These are phyloP conservation scores for Rubia balearica DNA, from an alignment of 305 asterid genomes.

Conservation along the genomic window DNA sequence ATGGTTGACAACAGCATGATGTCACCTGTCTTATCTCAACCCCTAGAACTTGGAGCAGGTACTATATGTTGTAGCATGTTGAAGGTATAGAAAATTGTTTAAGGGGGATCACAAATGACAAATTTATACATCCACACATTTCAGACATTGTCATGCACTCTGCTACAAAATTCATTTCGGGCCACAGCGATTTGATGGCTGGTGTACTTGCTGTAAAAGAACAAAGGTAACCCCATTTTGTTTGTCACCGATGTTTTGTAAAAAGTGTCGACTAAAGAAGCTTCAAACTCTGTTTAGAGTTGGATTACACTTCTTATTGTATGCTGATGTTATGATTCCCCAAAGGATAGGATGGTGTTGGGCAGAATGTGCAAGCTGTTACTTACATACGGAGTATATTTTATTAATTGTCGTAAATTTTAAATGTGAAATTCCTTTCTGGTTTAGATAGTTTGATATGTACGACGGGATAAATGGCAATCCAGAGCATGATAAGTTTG, in stretches of 20 bases:
- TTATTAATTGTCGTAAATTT: background rate
- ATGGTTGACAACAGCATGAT: slow-evolving; percentile 93
- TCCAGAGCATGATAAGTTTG: background rate
- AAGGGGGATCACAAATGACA: background rate
- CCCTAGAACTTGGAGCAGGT: slow-evolving; percentile 92
- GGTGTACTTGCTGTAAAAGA: slow-evolving; percentile 75
- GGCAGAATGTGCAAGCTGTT: slow-evolving; percentile 5
- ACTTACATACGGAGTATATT: too few species aligned
- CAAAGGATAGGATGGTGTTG: background rate
- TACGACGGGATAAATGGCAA: background rate
- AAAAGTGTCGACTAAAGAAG: too few species aligned
- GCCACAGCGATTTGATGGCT: slow-evolving; percentile 88
- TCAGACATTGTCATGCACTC: slow-evolving; percentile 90
- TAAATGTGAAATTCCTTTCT: background rate
- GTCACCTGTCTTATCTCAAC: slow-evolving; percentile 77
- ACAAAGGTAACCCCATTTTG: slow-evolving; percentile 42
- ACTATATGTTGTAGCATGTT: background rate
- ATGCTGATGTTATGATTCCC: background rate
- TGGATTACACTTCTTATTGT: background rate
- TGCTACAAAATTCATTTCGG: slow-evolving; percentile 82
- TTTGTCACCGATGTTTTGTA: background rate
- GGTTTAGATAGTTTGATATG: background rate
- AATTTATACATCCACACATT: slow-evolving; percentile 17
- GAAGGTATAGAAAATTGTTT: slow-evolving; percentile 3
- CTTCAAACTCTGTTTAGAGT: background rate